Conservation (phyloP, 1,284 basidiomycete genomes). For the Tranzscheliella williamsii region DNA sequence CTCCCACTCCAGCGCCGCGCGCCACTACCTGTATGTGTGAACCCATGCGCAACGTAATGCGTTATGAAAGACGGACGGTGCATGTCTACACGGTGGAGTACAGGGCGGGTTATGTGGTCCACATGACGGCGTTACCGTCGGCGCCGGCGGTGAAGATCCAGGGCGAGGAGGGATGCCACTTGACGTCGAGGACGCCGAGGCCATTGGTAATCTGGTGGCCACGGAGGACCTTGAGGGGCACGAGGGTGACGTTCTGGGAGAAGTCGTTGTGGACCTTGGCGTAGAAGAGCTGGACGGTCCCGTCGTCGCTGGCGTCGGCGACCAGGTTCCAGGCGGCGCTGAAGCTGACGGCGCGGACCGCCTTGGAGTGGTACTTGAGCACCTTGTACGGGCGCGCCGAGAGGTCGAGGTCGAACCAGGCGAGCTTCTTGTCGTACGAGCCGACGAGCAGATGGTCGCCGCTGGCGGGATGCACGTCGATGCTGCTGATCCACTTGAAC, state of each 20-base stretch:
- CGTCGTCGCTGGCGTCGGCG: conserved; percentile 93
- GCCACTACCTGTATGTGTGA: too few species aligned
- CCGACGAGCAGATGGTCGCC: conserved; percentile 92
- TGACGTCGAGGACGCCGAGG: conserved; percentile 85
- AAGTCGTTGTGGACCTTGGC: conserved; percentile 79
- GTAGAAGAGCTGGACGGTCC: conserved; percentile 95
- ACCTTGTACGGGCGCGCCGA: conserved; percentile 95
- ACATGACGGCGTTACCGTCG: conserved; percentile 84
- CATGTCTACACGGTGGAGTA: too few species aligned
- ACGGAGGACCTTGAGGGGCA: conserved; percentile 91
- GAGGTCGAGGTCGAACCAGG: conserved; percentile 98
- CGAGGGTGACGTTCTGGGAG: conserved; percentile 79
- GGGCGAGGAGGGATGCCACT: conserved; percentile 85
- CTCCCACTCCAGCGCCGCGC: too few species aligned
- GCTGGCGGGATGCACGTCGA: conserved; percentile 89
- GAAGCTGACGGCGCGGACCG: conserved; percentile 87
- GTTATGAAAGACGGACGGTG: too few species aligned
- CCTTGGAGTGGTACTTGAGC: conserved; percentile 89
- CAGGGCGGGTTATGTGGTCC: conserved; percentile 66
- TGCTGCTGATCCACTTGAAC: conserved; percentile 92
- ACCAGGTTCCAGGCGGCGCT: conserved; percentile 83
- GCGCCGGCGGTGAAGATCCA: conserved; percentile 93
- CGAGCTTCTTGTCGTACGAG: conserved; percentile 93
- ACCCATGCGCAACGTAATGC: too few species aligned
- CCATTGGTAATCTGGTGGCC: conserved; percentile 83